Base-by-base conservation (phyloP, 179 eudicot species). In the Silene noctiflora region DNA sequence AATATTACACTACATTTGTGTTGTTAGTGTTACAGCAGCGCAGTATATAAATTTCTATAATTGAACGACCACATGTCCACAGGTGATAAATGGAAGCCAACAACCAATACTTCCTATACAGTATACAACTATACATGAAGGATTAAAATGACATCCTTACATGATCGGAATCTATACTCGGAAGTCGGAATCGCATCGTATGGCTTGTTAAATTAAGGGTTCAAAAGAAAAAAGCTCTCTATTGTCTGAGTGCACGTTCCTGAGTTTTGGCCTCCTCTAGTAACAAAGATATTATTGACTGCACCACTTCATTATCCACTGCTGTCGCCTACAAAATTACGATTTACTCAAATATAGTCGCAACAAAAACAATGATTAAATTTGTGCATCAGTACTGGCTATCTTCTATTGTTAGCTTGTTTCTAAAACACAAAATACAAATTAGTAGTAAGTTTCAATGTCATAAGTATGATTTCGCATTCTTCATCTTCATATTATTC, bases 221-320 rank as follows among this genome's bases (percentile, higher is more conserved):
- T 42, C 48, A 2, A 42, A 42, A 42, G 42, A 42, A 42, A 42
- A 42, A 42, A 42, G 48, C 3, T 9, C 48, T 42, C 48, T 62
- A 76, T 65, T 66, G 76, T 76, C 69, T 33, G 55, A 74, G 65
- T n/a, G 48, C 39, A 70, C 14, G 35, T 72, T 67, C 79, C 11
- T 76, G 82, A 80, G 88, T 76, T 85, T 87, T 95, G 53, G 87
- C 88, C 84, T 92, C 97, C 84, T 91, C 99, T 64, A 92, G 76
- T 64, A 95, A 74, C 86, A 95, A 80, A 80, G 91, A 97, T 48
- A 88, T 80, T 72, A 95, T 92, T 9, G 99, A 90, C 78, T 86
- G 81, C 71, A 95, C 83, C 22, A 95, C 96, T 84, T 89, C 94
- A 75, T 92, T 87, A 79, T 88, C 85, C 24, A 77, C 87, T 69